A percentile compares a stretch with the other conserved stretches of the same genome.
phyloP scores from a whole-genome alignment of 208 protist genomes.

The Leishmania guyanensis region DNA sequence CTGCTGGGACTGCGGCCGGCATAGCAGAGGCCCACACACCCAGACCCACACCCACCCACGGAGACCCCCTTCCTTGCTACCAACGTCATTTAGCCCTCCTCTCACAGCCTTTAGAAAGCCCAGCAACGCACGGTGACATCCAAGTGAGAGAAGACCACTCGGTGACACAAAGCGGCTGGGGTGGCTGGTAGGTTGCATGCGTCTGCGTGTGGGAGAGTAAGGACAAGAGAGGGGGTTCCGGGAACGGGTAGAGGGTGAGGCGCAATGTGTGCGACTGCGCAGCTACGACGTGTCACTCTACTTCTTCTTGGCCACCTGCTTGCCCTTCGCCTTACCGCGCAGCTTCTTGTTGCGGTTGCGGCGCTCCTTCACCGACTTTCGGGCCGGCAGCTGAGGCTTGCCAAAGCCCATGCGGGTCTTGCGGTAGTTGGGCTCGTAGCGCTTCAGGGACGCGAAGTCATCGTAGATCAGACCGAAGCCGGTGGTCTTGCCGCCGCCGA shows the following conservation, averaged over 20 bases:
- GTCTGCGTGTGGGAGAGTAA: neutral
- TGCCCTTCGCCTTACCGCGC: constrained; percentile 96
- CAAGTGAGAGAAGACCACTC: neutral
- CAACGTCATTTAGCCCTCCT: neutral
- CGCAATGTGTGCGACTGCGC: neutral
- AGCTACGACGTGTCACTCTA: constrained; percentile 42
- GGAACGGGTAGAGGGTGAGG: neutral
- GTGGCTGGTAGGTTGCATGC: neutral
- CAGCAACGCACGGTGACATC: neutral
- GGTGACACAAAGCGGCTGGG: neutral
- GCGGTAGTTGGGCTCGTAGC: constrained; percentile 98
- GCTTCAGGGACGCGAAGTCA: constrained; percentile 93
- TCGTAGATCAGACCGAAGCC: constrained; percentile 99
- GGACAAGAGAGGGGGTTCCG: neutral
- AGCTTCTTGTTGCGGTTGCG: constrained; percentile 99
- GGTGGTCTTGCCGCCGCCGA: constrained; percentile 98
- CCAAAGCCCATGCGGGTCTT: constrained; percentile 94
- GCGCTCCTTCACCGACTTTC: constrained; percentile 99
- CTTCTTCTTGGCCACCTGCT: constrained; percentile 92
- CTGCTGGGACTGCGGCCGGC: neutral
- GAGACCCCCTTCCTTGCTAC: neutral
- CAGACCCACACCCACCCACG: neutral
- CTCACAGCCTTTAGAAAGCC: neutral
- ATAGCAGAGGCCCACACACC: neutral
- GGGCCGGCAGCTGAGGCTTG: constrained; percentile 86